Base-by-base conservation (phyloP, 2,329 filamentous ascomycete genomes). In the Davidsoniella eucalypti region DNA sequence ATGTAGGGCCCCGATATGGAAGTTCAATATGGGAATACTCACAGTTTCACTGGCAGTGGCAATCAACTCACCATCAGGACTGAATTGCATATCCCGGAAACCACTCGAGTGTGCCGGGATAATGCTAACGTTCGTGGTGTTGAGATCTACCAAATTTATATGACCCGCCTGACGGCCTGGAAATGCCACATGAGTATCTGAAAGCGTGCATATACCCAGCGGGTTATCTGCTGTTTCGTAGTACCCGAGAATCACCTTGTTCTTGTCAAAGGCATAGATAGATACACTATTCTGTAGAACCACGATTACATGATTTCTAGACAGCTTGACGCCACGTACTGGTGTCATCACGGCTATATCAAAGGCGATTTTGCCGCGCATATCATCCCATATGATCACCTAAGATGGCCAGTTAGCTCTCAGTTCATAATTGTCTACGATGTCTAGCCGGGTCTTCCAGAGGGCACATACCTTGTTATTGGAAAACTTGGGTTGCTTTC, bases 351-450 rank as follows among this genome's bases (percentile, higher is more conserved):
- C 82, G 51, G 90, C 82, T 58, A 96, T 84, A 55, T 88, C 82
- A 12, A 85, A 72, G 6, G 82, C 78, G 7, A 70, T 65, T 56
- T 81, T 83, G 54, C 82, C 78, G 56, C 84, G 84, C 54, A 78
- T 73, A 59, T 94, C 87, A 63, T 98, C 88, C 88, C 88, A 96
- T 58, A 96, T 84, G 56, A 93, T 80, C 45, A 88, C 74, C 77
- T 82, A 57, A 51, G 7, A 12, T 12, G 12, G 10, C 8, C 12
- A 17, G 46, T 52, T 33, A 40, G 45, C 12, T 23, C 10, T 43
- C 37, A 41, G 36, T 10, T 18, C 37, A 16, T 21, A 23, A 44
- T 18, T 16, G 7, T 18, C 2, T 4, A 6, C 23, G 17, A 37
- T 23, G 5, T 25, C 18, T 10, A 16, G 4, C 17, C 40, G 12